Evolutionary conservation across 352 stramenopile species (phyloP).

Genomic region (Phytopythium sindhum): DNA sequence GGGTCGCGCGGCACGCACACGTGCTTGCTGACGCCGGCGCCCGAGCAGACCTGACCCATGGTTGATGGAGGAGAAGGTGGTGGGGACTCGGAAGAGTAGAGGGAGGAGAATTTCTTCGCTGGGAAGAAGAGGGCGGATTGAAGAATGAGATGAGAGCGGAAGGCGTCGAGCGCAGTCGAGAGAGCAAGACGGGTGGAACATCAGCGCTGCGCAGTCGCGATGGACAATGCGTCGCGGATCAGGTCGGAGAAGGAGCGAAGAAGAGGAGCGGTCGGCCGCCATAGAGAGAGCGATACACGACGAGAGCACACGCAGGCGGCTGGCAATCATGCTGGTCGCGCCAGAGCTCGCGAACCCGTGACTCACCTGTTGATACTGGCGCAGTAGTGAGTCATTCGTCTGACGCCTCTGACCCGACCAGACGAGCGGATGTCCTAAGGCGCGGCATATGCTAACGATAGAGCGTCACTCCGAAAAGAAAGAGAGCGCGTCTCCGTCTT

Average conservation of each 20-base stretch:
- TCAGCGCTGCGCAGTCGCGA: background rate
- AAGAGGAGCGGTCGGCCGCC: background rate
- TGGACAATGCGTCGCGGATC: background rate
- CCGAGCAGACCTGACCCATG: slow-evolving; percentile 63
- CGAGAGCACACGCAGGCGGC: background rate
- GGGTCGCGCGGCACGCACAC: slow-evolving; percentile 25
- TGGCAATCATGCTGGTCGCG: too few species aligned
- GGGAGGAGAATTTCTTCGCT: slow-evolving; percentile 16
- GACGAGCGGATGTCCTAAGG: background rate
- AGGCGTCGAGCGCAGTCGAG: background rate
- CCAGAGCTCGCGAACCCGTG: background rate
- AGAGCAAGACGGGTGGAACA: background rate
- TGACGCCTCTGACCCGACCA: background rate
- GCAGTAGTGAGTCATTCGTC: background rate
- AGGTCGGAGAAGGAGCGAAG: background rate
- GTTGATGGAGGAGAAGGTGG: slow-evolving; percentile 5
- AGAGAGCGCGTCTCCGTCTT: too few species aligned
- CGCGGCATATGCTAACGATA: background rate
- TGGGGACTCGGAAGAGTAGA: slow-evolving; percentile 2
- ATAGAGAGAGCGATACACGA: background rate
- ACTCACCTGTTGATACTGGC: background rate
- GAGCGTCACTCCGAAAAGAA: too few species aligned
- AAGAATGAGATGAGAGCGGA: slow-evolving; percentile 19
- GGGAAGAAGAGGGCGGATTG: slow-evolving; percentile 25
- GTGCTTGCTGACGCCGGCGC: slow-evolving; percentile 41